These are phyloP conservation scores for Tulasnella sp. DNA, from an alignment of 768 basidiomycete species.

Conservation along the genomic window DNA sequence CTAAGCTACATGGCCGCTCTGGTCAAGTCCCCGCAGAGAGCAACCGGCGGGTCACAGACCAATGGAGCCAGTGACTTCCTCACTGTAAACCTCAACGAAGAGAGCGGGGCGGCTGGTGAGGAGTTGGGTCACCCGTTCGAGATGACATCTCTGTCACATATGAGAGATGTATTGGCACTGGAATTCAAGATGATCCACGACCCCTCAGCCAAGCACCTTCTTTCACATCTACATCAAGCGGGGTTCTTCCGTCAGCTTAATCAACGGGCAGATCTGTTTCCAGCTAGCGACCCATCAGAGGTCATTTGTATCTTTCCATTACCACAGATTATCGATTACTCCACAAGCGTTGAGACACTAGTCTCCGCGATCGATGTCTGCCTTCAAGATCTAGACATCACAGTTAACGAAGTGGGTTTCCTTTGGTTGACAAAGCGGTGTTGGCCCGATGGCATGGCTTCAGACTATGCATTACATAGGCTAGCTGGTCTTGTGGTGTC, in stretches of 20 bases:
- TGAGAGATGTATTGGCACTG: constrained; percentile 48
- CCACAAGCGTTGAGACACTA: constrained; percentile 60
- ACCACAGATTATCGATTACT: constrained; percentile 60
- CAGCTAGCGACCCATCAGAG: constrained; percentile 28
- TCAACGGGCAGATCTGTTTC: constrained; percentile 28
- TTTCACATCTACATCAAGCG: constrained; percentile 50
- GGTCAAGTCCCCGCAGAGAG: constrained; percentile 35
- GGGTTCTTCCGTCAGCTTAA: constrained; percentile 50
- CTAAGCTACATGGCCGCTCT: constrained; percentile 51
- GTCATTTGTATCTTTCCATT: constrained; percentile 51
- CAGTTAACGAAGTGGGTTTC: constrained; percentile 64
- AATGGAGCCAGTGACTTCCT: constrained; percentile 20
- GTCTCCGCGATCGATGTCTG: constrained; percentile 62
- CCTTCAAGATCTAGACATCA: constrained; percentile 57
- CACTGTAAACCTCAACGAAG: constrained; percentile 32
- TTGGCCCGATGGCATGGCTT: constrained; percentile 64
- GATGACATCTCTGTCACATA: constrained; percentile 44
- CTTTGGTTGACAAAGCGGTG: constrained; percentile 56
- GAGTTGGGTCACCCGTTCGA: constrained; percentile 42
- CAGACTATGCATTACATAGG: constrained; percentile 57
- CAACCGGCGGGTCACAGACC: constrained; percentile 7
- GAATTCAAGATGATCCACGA: constrained; percentile 50
- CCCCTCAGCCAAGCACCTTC: constrained; percentile 39
- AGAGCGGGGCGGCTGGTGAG: constrained; percentile 16
- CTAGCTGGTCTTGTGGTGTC: constrained; percentile 46